Conservation (phyloP, 805 yeast species). For the Ogataea trehaloabstinens region DNA sequence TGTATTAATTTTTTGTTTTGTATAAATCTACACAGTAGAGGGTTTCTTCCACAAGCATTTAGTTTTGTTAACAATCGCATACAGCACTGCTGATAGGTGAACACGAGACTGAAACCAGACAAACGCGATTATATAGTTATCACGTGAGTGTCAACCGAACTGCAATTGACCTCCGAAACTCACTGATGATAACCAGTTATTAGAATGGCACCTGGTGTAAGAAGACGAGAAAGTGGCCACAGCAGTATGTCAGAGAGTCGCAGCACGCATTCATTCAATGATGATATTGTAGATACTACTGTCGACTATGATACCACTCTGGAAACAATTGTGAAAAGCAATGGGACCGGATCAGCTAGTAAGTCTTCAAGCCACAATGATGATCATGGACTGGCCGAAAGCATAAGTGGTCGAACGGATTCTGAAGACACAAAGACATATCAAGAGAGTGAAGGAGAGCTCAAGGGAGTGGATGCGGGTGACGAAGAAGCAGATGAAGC, state of each 20-base stretch:
- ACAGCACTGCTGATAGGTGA: too few relatives aligned
- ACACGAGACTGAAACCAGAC: too few relatives aligned
- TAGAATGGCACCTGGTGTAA: neutral
- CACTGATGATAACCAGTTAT: neutral
- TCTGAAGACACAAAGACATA: too few relatives aligned
- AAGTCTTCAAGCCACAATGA: neutral
- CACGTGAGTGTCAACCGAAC: too few relatives aligned
- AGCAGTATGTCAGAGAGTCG: neutral
- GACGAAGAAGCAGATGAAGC: slow-evolving; percentile 27
- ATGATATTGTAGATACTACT: slow-evolving; percentile 25
- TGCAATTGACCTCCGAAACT: too few relatives aligned
- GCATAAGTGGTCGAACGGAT: neutral
- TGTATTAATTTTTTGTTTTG: too few relatives aligned
- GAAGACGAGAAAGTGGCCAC: neutral
- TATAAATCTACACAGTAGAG: too few relatives aligned
- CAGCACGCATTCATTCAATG: slow-evolving; percentile 8
- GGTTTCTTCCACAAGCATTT: too few relatives aligned
- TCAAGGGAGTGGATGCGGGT: slow-evolving; percentile 1
- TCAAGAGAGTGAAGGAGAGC: slow-evolving; percentile 30
- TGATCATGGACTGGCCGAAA: neutral
- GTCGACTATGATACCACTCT: slow-evolving; percentile 18
- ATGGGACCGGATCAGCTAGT: slow-evolving; percentile 1
- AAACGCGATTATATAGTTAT: too few relatives aligned
- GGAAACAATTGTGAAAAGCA: slow-evolving; percentile 5
- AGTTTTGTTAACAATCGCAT: too few relatives aligned